Conservation (phyloP, 2,329 filamentous ascomycete species). For the Cladophialophora carrionii region DNA sequence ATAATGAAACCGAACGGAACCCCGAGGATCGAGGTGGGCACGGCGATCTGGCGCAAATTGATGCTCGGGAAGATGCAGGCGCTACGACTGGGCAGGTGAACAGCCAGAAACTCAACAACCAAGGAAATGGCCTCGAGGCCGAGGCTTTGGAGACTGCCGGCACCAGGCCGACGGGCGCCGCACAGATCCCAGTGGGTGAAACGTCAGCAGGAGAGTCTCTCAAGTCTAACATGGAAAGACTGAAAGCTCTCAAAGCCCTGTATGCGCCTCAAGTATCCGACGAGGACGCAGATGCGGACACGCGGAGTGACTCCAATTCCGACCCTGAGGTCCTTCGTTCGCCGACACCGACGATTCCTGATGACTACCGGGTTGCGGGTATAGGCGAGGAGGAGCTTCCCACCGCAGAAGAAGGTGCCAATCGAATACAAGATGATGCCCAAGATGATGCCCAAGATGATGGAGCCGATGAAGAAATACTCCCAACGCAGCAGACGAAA, state of each 20-base stretch:
- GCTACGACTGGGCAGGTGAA: background rate
- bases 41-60: background rate
- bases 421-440: background rate
- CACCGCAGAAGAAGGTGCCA: background rate
- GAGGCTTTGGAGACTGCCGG: background rate
- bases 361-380: background rate
- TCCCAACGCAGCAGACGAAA: constrained; percentile 26
- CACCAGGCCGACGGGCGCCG: background rate
- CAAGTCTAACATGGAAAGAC: background rate
- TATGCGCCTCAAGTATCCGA: background rate
- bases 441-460: background rate
- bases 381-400: background rate
- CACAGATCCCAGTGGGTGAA: background rate
- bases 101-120: too few species aligned
- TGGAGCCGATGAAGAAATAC: constrained; percentile 12
- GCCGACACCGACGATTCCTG: background rate
- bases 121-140: background rate
- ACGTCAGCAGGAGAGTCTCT: background rate
- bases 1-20: background rate
- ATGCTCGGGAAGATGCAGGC: too few species aligned
- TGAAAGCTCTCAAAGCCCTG: background rate
- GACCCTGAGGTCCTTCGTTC: background rate
- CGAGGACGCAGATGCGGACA: background rate
- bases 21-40: background rate
- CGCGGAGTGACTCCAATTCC: background rate